phyloP scores from a whole-genome alignment of 2,329 filamentous ascomycete genomes.

The Cryphonectria japonica region DNA sequence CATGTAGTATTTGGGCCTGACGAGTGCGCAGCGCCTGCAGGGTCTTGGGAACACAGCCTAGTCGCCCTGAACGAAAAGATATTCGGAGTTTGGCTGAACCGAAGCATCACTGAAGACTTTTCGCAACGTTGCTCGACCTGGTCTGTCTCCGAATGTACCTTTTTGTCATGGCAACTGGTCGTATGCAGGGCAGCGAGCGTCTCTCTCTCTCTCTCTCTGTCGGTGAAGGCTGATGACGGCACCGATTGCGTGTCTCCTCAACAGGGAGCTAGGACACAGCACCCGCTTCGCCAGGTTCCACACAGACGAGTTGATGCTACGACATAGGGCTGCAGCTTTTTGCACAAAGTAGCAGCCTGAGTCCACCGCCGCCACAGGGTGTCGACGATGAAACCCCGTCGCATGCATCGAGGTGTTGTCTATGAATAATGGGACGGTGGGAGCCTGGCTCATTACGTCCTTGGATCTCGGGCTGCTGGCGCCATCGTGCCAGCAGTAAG shows the following conservation, averaged over 20 bases:
- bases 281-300: conserved; percentile 22
- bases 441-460: neutral
- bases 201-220: too few relatives aligned
- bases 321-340: neutral
- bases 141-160: neutral
- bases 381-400: neutral
- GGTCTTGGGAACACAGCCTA: neutral
- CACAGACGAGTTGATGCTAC: neutral
- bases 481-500: neutral
- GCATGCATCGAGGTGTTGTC: neutral
- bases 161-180: neutral
- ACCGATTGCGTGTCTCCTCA: conserved; percentile 13
- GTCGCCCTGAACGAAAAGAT: neutral
- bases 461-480: neutral
- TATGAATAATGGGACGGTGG: neutral
- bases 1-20: neutral
- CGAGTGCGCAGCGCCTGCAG: neutral
- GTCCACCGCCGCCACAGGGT: conserved; percentile 4
- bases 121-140: neutral
- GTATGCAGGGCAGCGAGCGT: neutral
- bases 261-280: neutral
- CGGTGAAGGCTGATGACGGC: conserved; percentile 3
- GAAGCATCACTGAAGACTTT: neutral
- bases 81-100: neutral
- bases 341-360: conserved; percentile 1